Evolutionary conservation across 352 stramenopile genomes (phyloP).

Genomic region (Phytophthora boehmeriae): DNA sequence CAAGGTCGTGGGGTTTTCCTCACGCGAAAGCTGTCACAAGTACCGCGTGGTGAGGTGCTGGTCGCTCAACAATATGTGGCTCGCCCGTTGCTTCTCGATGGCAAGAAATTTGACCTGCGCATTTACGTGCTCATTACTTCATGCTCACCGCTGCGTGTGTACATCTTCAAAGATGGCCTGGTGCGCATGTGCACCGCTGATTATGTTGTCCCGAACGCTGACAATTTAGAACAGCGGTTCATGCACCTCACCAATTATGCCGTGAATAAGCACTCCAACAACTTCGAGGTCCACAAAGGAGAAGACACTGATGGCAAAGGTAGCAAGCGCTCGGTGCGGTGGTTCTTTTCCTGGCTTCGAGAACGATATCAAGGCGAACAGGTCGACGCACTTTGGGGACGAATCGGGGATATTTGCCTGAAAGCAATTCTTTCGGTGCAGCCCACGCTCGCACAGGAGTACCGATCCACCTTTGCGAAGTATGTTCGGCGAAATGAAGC

Average conservation of each 20-base stretch:
- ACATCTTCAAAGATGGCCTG: conserved; percentile 92
- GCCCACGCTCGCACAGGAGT: conserved; percentile 93
- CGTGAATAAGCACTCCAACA: conserved; percentile 91
- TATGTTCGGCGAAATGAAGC: conserved; percentile 56
- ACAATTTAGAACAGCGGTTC: conserved; percentile 88
- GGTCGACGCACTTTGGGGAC: conserved; percentile 87
- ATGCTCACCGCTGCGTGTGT: conserved; percentile 87
- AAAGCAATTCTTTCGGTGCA: conserved; percentile 95
- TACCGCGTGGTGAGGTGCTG: conserved; percentile 87
- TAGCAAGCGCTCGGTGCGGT: conserved; percentile 90
- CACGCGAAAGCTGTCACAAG: conserved; percentile 89
- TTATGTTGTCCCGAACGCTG: conserved; percentile 83
- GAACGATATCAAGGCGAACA: conserved; percentile 59
- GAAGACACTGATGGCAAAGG: conserved; percentile 61
- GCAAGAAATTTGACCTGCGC: conserved; percentile 94
- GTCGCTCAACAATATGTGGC: conserved; percentile 89
- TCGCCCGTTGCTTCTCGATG: conserved; percentile 76
- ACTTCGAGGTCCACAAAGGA: conserved; percentile 87
- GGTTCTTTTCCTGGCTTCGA: conserved; percentile 93
- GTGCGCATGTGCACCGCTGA: conserved; percentile 90
- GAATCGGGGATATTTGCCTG: conserved; percentile 94
- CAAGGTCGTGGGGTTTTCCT: conserved; percentile 95
- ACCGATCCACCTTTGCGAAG: conserved; percentile 88
- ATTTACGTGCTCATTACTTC: conserved; percentile 92
- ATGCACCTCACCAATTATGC: conserved; percentile 95